Evolutionary conservation across 306 rosid species (phyloP), one percentile per base, ranked within the genome.

Genomic region (Lathyrus oleraceus): DNA sequence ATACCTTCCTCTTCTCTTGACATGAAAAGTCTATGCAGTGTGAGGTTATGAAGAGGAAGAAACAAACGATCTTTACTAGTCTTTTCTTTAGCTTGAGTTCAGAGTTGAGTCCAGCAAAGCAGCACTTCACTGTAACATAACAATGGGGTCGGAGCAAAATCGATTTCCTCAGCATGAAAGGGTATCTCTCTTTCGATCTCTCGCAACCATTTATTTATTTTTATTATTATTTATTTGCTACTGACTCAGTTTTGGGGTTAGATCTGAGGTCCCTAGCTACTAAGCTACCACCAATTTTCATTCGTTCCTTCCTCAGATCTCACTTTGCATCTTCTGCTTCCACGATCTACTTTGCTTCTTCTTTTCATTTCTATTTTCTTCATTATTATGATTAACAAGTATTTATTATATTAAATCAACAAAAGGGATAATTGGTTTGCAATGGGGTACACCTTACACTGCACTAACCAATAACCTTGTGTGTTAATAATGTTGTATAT

Each of bases 101-200:
- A 32, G 38, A 56, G 10, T 14, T 13, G 45, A 69, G 75, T 69
- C 10, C 70, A 38, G 10, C 62, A 21, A 20, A 53, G 35, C 11
- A 25, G 35, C 13, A 56, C 56, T 49, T 10, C 56, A 68, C 56
- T 69, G 67, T 53, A 57, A 35, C 57, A 30, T 6, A 6, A 0
- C 10, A 35, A 92, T 93, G 98, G 96, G 96, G 56, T 90, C 98
- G 44, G 96, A 93, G 83, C 98, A 92, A 78, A 88, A 88, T 74
- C 84, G 96, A 79, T 85, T 88, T 82, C 96, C 96, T 73, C 93
- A 85, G 49, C 93, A 79, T 35, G 98, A 90, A 85, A 83, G 96
- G 89, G 96, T 90, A 90, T 57, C 53, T 40, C 2, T 56, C 36
- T 57, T n/a, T n/a, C n/a, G n/a, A n/a, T n/a, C 57, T 9, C 10